These are phyloP conservation scores for Amesomyces nigricolor DNA, from an alignment of 2,329 filamentous ascomycete species.

Conservation along the genomic window DNA sequence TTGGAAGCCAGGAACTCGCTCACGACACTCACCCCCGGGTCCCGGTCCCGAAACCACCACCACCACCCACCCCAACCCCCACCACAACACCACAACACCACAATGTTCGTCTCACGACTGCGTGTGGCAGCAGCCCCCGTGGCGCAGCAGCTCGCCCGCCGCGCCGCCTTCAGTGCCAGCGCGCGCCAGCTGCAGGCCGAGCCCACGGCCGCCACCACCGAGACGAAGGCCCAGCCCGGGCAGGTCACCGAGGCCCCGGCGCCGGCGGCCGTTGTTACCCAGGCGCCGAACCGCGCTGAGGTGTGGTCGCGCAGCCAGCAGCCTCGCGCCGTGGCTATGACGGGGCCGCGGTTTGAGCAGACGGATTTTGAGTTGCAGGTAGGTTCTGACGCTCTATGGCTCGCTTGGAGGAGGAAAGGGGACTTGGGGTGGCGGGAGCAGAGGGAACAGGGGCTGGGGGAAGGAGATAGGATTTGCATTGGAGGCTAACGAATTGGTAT, in stretches of 20 bases:
- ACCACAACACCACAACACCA: conserved; percentile 45
- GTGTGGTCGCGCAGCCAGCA: conserved; percentile 86
- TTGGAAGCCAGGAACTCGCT: conserved; percentile 14
- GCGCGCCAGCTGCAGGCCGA: conserved; percentile 40
- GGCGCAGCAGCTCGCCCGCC: conserved; percentile 41
- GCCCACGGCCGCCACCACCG: conserved; percentile 28
- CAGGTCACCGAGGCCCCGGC: conserved; percentile 39
- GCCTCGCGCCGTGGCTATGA: conserved; percentile 78
- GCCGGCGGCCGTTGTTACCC: conserved; percentile 50
- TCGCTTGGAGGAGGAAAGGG: too few species aligned
- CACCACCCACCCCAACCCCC: conserved; percentile 3
- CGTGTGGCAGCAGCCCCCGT: conserved; percentile 33
- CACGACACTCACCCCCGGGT: conserved; percentile 1
- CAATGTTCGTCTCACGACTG: conserved; percentile 39
- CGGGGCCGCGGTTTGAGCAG: conserved; percentile 93
- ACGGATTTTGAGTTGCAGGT: conserved; percentile 92
- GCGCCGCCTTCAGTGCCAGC: conserved; percentile 41
- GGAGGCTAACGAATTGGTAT: conserved; percentile 28
- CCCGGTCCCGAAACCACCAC: conserved; percentile 9
- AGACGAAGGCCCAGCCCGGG: conserved; percentile 38
- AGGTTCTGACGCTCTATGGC: conserved; percentile 21
- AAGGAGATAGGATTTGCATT: neutral
- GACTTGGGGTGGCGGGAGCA: too few species aligned
- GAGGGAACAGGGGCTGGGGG: too few species aligned
- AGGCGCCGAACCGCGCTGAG: conserved; percentile 78